phyloP scores from a whole-genome alignment of 768 basidiomycete species.

The Podaxis sp. region DNA sequence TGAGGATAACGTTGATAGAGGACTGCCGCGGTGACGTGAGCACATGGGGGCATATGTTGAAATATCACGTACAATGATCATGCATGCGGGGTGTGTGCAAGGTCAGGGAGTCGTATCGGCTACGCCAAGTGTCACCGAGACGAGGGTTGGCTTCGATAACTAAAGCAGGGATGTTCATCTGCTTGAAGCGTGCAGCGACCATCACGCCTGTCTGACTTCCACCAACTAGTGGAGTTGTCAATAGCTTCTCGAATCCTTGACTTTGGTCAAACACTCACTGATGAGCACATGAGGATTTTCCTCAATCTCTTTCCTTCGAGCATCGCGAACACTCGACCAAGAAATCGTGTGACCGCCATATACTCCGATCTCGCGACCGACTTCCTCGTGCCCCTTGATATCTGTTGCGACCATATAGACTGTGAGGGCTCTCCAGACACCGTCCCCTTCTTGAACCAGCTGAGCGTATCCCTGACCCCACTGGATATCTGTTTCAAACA shows the following conservation, averaged over 20 bases:
- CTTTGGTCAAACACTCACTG: background rate
- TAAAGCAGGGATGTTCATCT: slow-evolving; percentile 10
- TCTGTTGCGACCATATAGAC: slow-evolving; percentile 3
- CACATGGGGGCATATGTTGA: background rate
- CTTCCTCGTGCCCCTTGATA: slow-evolving; percentile 15
- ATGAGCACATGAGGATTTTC: slow-evolving; percentile 6
- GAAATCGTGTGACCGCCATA: slow-evolving; percentile 7
- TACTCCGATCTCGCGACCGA: background rate
- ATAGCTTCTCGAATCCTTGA: background rate
- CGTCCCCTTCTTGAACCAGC: background rate
- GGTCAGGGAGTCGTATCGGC: slow-evolving; percentile 7
- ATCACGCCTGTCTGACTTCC: slow-evolving; percentile 2
- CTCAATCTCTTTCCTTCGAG: slow-evolving; percentile 5
- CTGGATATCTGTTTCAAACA: slow-evolving; percentile 10
- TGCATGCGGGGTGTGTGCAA: slow-evolving; percentile 9
- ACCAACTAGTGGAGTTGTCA: background rate
- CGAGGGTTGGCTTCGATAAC: slow-evolving; percentile 9
- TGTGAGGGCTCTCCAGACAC: slow-evolving; percentile 7
- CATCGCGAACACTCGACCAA: background rate
- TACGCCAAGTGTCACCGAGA: slow-evolving; percentile 10
- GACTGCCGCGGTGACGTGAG: background rate
- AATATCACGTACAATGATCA: slow-evolving; percentile 6
- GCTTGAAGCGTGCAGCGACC: slow-evolving; percentile 11
- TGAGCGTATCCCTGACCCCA: slow-evolving; percentile 12
- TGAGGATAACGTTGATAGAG: slow-evolving; percentile 9